Evolutionary conservation across 2,329 filamentous ascomycete genomes (phyloP).

Genomic region (Mollisiaceae sp.): DNA sequence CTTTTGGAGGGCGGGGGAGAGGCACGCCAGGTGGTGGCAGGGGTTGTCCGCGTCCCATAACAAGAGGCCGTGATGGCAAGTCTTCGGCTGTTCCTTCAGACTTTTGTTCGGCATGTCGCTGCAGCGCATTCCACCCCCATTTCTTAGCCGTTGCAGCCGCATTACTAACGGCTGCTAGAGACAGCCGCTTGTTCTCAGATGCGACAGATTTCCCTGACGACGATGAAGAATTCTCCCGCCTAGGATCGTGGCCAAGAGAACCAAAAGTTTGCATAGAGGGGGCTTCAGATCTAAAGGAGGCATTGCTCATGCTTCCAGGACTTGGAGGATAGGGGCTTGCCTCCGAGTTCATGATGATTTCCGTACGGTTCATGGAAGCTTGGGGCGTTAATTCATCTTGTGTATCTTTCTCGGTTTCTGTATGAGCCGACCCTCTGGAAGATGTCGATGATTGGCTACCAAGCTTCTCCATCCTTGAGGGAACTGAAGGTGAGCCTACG

Average conservation of each 20-base stretch:
- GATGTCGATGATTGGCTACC: conserved; percentile 57
- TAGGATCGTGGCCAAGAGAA: conserved; percentile 42
- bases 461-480: conserved; percentile 46
- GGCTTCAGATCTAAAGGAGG: conserved; percentile 49
- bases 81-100: conserved; percentile 32
- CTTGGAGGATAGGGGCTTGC: conserved; percentile 36
- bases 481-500: conserved; percentile 49
- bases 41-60: conserved; percentile 80
- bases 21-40: conserved; percentile 82
- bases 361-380: conserved; percentile 27
- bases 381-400: conserved; percentile 43
- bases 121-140: conserved; percentile 64
- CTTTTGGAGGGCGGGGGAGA: conserved; percentile 70
- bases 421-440: conserved; percentile 48
- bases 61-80: conserved; percentile 61
- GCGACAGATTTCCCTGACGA: conserved; percentile 36
- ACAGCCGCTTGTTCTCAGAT: conserved; percentile 51
- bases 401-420: conserved; percentile 46
- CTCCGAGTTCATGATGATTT: conserved; percentile 20
- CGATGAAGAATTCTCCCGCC: conserved; percentile 44
- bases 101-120: conserved; percentile 50
- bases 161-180: conserved; percentile 59
- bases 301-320: conserved; percentile 44
- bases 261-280: conserved; percentile 49
- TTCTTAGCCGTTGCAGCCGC: conserved; percentile 61